A percentile compares a stretch with the other conserved stretches of the same genome.
Conservation (phyloP, 129 eudicot species). For the Tagetes erecta region DNA sequence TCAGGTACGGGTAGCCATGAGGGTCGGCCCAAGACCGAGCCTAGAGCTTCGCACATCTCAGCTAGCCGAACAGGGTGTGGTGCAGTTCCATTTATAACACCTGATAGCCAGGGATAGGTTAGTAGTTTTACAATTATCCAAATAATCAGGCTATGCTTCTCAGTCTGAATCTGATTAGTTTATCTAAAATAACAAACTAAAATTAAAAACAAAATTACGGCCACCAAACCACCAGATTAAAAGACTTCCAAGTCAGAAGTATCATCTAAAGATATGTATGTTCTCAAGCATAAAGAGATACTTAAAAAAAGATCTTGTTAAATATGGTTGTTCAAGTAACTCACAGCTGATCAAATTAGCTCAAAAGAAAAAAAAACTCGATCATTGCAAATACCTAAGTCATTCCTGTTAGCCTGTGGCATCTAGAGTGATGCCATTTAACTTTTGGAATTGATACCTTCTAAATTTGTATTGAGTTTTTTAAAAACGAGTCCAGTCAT, state of each 20-base stretch:
- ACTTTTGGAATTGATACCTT: too few species aligned
- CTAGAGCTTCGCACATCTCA: constrained; percentile 85
- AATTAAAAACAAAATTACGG: neutral
- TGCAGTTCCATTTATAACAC: constrained; percentile 93
- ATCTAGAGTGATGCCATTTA: too few species aligned
- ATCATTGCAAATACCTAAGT: too few species aligned
- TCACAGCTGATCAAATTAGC: too few species aligned
- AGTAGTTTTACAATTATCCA: neutral
- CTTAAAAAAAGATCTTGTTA: neutral
- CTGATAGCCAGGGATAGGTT: constrained; percentile 38
- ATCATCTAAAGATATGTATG: neutral
- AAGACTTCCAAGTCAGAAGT: neutral
- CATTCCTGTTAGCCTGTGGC: too few species aligned
- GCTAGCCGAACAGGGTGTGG: constrained; percentile 88
- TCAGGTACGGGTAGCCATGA: constrained; percentile 99
- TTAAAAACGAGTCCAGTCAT: too few species aligned
- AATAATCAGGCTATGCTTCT: neutral
- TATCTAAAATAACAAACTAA: neutral
- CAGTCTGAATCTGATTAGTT: neutral
- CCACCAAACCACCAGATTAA: neutral
- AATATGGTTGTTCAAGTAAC: too few species aligned
- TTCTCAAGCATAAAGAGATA: neutral
- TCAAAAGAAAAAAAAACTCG: too few species aligned
- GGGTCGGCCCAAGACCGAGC: constrained; percentile 82
- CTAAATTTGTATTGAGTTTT: too few species aligned